Percentiles rank a stretch among this genome's conserved stretches.
Evolutionary conservation across 345 rosid species (phyloP).

Genomic region (Schrenkiella parvula): DNA sequence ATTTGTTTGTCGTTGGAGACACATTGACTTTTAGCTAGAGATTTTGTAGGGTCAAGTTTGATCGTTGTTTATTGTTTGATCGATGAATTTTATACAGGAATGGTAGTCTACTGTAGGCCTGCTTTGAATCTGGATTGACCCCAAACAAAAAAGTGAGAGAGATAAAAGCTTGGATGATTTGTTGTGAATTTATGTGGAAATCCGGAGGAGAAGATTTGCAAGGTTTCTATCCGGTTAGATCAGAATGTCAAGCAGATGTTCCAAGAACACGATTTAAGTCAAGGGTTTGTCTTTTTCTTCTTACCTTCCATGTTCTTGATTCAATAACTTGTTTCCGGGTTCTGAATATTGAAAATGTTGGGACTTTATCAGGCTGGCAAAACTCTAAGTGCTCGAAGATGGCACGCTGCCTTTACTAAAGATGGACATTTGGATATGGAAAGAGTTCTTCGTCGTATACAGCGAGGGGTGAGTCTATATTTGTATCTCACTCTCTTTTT

Average conservation of each 20-base stretch:
- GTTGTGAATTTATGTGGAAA: conserved; percentile 43
- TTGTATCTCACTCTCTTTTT: background rate
- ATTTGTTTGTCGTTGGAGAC: background rate
- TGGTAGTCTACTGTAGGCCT: background rate
- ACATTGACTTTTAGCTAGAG: background rate
- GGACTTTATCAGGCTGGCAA: conserved; percentile 58
- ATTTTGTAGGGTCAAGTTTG: background rate
- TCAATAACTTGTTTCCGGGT: background rate
- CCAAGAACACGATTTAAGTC: conserved; percentile 75
- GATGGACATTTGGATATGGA: conserved; percentile 85
- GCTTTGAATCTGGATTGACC: conserved; percentile 13
- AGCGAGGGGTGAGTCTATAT: conserved; percentile 61
- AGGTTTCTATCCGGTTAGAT: conserved; percentile 67
- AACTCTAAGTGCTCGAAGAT: conserved; percentile 81
- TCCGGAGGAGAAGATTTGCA: conserved; percentile 60
- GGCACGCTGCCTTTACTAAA: conserved; percentile 79
- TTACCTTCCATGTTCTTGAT: background rate
- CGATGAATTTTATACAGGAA: background rate
- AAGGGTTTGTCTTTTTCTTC: conserved; percentile 39
- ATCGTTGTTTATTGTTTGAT: background rate
- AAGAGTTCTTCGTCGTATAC: conserved; percentile 78
- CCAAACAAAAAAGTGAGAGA: background rate
- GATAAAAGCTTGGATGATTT: conserved; percentile 28
- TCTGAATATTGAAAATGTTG: background rate
- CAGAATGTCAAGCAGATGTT: conserved; percentile 59